Conservation (phyloP, 148 eudicot species). For the Polygonum maritimum region DNA sequence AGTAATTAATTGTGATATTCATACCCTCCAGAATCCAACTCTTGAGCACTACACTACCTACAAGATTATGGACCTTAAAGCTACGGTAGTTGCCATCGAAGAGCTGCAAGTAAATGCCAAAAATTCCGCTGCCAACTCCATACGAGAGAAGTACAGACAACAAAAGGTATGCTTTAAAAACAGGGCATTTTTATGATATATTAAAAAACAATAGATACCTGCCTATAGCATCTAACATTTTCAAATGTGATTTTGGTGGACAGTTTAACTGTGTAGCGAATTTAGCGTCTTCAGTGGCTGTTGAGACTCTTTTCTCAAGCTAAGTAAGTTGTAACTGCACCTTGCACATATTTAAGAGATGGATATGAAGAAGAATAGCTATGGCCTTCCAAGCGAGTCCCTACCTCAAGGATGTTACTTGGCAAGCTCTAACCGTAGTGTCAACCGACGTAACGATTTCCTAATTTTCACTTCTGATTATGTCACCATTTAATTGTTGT, state of each 20-base stretch:
- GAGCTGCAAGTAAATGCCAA: constrained; percentile 49
- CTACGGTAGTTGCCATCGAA: constrained; percentile 47
- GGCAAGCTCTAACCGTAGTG: not conserved
- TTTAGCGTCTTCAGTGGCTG: constrained; percentile 33
- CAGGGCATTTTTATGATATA: not conserved
- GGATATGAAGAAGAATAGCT: constrained; percentile 6
- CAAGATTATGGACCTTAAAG: constrained; percentile 42
- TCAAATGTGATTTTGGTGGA: constrained; percentile 8
- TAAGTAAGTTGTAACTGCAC: not conserved
- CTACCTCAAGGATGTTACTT: constrained; percentile 4
- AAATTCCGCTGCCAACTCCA: constrained; percentile 38
- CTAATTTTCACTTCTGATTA: not conserved
- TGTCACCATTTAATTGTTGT: not conserved
- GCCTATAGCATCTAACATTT: not conserved
- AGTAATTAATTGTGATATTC: not conserved
- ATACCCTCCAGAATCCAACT: constrained; percentile 54
- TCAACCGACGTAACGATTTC: not conserved
- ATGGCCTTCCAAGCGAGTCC: not conserved
- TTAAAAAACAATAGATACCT: not conserved
- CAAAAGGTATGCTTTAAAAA: constrained; percentile 38
- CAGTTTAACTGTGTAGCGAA: constrained; percentile 79
- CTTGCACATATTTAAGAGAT: constrained; percentile 10
- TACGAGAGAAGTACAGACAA: constrained; percentile 72
- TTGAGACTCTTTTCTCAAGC: constrained; percentile 50
- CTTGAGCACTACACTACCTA: constrained; percentile 72